Percentiles rank a stretch among this genome's conserved stretches.
Evolutionary conservation across 73 alveolate species (phyloP).

Genomic region (Paramecium biaurelia): DNA sequence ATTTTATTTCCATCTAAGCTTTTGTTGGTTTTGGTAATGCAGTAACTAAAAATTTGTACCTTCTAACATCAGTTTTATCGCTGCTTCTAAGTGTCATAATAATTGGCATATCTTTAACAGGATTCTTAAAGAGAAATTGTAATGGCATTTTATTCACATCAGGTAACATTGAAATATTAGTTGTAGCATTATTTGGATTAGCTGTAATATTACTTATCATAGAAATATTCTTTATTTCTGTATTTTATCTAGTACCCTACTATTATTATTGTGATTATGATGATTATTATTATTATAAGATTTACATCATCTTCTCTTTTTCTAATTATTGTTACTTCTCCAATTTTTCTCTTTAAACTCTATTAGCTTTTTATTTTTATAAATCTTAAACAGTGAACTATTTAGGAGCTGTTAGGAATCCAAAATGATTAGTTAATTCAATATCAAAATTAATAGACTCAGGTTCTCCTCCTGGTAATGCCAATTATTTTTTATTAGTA

Average conservation of each 20-base stretch:
- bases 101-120: slow-evolving; percentile 44
- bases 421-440: slow-evolving; percentile 38
- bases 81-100: slow-evolving; percentile 30
- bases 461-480: slow-evolving; percentile 52
- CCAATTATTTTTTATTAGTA: background rate
- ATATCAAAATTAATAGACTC: slow-evolving; percentile 27
- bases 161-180: background rate
- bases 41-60: slow-evolving; percentile 87
- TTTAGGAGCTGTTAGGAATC: slow-evolving; percentile 16
- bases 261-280: background rate
- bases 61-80: slow-evolving; percentile 91
- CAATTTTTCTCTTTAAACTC: slow-evolving; percentile 39
- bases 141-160: slow-evolving; percentile 52
- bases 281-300: background rate
- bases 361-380: background rate
- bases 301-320: background rate
- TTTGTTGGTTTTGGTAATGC: slow-evolving; percentile 98
- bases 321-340: background rate
- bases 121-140: slow-evolving; percentile 31
- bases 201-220: slow-evolving; percentile 18
- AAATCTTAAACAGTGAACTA: slow-evolving; percentile 11
- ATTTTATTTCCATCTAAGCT: too few species aligned
- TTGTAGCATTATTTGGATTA: background rate
- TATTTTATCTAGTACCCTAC: background rate
- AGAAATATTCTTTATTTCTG: background rate